phyloP scores from a whole-genome alignment of 352 stramenopile genomes.

The Phytophthora cryptogea region DNA sequence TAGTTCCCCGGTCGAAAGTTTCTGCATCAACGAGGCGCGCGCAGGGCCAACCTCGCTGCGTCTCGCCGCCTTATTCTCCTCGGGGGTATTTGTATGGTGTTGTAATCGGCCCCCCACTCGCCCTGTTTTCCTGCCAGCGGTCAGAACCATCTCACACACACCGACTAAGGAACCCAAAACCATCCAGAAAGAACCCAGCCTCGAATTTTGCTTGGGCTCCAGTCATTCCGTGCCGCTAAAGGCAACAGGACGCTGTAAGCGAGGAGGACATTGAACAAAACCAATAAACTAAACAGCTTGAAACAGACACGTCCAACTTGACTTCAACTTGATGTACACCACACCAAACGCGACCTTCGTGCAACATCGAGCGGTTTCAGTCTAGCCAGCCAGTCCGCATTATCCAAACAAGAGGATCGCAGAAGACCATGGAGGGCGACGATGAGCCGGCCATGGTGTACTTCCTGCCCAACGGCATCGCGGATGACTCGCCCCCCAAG shows the following conservation, averaged over 20 bases:
- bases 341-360: slow-evolving; percentile 14
- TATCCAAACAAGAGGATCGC: slow-evolving; percentile 8
- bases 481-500: slow-evolving; percentile 81
- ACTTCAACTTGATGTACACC: slow-evolving; percentile 6
- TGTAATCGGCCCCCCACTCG: slow-evolving; percentile 37
- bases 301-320: slow-evolving; percentile 2
- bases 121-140: slow-evolving; percentile 20
- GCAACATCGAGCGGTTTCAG: slow-evolving; percentile 9
- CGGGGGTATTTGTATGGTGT: slow-evolving; percentile 42
- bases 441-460: slow-evolving; percentile 74
- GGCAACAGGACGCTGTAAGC: slow-evolving; percentile 19
- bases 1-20: slow-evolving; percentile 7
- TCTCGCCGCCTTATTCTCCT: slow-evolving; percentile 15
- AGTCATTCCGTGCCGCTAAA: background rate
- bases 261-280: slow-evolving; percentile 23
- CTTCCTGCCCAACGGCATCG: slow-evolving; percentile 86
- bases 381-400: slow-evolving; percentile 22
- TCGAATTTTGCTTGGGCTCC: slow-evolving; percentile 2
- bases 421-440: slow-evolving; percentile 43
- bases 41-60: slow-evolving; percentile 10
- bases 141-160: slow-evolving; percentile 7
- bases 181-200: slow-evolving; percentile 10
- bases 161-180: slow-evolving; percentile 11
- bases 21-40: slow-evolving; percentile 15
- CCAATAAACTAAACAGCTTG: slow-evolving; percentile 51